Evolutionary conservation across 2,329 filamentous ascomycete species (phyloP).

Genomic region (Aspergillus sp.): DNA sequence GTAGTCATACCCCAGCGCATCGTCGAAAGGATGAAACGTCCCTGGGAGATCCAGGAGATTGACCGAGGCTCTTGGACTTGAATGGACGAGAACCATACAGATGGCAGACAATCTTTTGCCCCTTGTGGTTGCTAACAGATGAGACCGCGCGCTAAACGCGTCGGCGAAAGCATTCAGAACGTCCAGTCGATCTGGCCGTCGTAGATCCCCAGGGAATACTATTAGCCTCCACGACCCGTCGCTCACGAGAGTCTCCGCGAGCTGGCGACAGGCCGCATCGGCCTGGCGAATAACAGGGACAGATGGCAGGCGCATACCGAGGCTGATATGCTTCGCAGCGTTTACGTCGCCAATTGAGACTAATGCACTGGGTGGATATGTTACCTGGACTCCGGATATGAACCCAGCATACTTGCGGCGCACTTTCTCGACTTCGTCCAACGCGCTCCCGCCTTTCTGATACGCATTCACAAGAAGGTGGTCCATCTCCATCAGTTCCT

Average conservation of each 20-base stretch:
- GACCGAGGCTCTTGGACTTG: constrained; percentile 1
- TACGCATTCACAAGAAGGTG: constrained; percentile 1
- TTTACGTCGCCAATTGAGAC: background rate
- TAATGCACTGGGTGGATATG: background rate
- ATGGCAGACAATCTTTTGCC: background rate
- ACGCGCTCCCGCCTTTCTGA: background rate
- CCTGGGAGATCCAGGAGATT: constrained; percentile 8
- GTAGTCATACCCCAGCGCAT: constrained; percentile 10
- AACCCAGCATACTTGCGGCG: background rate
- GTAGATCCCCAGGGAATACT: constrained; percentile 12
- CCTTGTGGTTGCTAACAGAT: background rate
- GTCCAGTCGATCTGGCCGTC: background rate
- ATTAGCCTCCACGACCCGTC: constrained; percentile 11
- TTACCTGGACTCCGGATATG: constrained; percentile 1
- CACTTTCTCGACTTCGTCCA: background rate
- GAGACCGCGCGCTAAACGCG: constrained; percentile 1
- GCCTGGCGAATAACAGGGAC: background rate
- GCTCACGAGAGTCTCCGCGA: constrained; percentile 5
- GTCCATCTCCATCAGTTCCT: constrained; percentile 6
- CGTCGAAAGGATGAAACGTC: constrained; percentile 10
- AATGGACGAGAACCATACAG: constrained; percentile 9
- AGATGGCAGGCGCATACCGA: constrained; percentile 10
- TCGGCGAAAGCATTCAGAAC: constrained; percentile 4
- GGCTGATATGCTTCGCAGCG: constrained; percentile 5
- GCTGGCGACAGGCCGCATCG: background rate